Percentiles rank a stretch among this genome's conserved stretches.
Conservation (phyloP, 2,329 filamentous ascomycete species). For the Calonectria honghensis region DNA sequence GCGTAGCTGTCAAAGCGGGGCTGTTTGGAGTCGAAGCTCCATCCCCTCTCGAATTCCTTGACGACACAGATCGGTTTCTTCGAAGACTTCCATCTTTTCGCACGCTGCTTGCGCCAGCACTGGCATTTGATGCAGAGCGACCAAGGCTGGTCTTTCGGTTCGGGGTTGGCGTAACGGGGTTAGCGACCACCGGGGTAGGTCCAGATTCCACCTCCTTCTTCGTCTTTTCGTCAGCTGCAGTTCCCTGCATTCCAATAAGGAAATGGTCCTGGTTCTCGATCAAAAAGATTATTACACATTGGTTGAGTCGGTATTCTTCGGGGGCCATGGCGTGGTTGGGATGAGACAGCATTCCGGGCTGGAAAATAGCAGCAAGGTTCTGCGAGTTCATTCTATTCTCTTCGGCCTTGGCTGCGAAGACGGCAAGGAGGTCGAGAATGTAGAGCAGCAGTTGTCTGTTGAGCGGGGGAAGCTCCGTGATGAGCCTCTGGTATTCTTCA, state of each 20-base stretch:
- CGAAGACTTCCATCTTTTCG: slow-evolving; percentile 86
- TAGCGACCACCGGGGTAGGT: slow-evolving; percentile 68
- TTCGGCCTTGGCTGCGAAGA: slow-evolving; percentile 97
- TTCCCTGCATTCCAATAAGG: slow-evolving; percentile 98
- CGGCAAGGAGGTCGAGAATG: slow-evolving; percentile 94
- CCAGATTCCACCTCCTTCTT: slow-evolving; percentile 81
- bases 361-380: slow-evolving; percentile 97
- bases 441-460: slow-evolving; percentile 97
- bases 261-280: slow-evolving; percentile 99
- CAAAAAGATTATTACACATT: slow-evolving; percentile 97
- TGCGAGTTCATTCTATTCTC: slow-evolving; percentile 97
- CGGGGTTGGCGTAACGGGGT: slow-evolving; percentile 68
- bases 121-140: slow-evolving; percentile 89
- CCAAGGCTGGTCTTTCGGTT: slow-evolving; percentile 70
- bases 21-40: slow-evolving; percentile 82
- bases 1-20: slow-evolving; percentile 72
- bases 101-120: slow-evolving; percentile 90
- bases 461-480: slow-evolving; percentile 92
- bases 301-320: slow-evolving; percentile 93
- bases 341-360: slow-evolving; percentile 96
- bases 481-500: slow-evolving; percentile 88
- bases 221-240: slow-evolving; percentile 92
- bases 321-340: slow-evolving; percentile 97
- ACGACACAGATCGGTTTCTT: slow-evolving; percentile 94
- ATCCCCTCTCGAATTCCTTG: slow-evolving; percentile 87